These are phyloP conservation scores for Verbascum thapsus DNA, from an alignment of 257 asterid species.

Conservation along the genomic window DNA sequence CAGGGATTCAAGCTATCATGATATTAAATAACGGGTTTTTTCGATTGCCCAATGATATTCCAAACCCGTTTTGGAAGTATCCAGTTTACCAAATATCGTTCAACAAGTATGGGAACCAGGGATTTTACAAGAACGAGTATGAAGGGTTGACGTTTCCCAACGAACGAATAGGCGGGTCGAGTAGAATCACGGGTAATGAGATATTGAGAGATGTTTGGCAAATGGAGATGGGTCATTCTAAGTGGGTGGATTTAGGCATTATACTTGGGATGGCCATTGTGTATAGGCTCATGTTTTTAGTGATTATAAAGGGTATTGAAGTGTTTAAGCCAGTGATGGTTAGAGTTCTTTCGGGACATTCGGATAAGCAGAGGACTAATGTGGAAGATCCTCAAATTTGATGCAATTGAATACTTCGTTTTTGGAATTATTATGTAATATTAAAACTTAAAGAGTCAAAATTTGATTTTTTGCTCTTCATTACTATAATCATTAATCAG, in stretches of 20 bases:
- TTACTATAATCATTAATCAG: too few species aligned
- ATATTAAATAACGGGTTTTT: conserved; percentile 47
- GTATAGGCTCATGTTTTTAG: conserved; percentile 40
- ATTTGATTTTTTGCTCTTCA: too few species aligned
- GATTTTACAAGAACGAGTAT: conserved; percentile 53
- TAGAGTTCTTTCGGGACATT: conserved; percentile 20
- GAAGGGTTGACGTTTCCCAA: conserved; percentile 37
- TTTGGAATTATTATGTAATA: too few species aligned
- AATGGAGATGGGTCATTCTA: conserved; percentile 40
- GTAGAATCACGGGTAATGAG: conserved; percentile 33
- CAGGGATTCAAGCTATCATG: conserved; percentile 53
- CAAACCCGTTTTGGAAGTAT: conserved; percentile 43
- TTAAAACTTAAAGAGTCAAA: too few species aligned
- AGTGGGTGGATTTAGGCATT: conserved; percentile 45
- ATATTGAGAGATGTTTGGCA: conserved; percentile 39
- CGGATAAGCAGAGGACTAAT: conserved; percentile 2
- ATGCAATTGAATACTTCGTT: background rate
- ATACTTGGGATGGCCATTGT: conserved; percentile 42
- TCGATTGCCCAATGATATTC: conserved; percentile 44
- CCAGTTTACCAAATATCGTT: conserved; percentile 45
- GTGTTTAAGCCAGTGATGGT: conserved; percentile 28
- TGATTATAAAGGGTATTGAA: conserved; percentile 32
- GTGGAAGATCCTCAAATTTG: background rate
- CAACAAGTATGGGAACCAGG: conserved; percentile 47
- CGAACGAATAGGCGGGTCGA: conserved; percentile 29